Conservation (phyloP, 2,329 filamentous ascomycete species). For the Venturia oleaginea region DNA sequence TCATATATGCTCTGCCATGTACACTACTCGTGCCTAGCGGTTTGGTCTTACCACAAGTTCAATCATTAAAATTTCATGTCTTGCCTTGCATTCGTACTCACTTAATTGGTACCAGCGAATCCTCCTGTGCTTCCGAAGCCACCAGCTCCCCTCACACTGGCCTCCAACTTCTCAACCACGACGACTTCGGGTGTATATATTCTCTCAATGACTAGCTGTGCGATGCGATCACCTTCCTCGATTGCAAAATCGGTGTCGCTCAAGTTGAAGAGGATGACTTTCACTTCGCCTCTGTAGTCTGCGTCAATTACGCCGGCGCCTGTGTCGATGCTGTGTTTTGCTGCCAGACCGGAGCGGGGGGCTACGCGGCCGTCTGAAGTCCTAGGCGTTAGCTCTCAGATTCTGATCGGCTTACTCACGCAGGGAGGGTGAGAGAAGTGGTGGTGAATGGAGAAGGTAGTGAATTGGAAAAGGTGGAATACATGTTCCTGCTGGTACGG, state of each 20-base stretch:
- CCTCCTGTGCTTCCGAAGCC: constrained; percentile 84
- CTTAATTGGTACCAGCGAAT: constrained; percentile 21
- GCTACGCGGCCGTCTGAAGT: constrained; percentile 73
- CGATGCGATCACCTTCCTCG: constrained; percentile 79
- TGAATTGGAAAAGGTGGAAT: constrained; percentile 17
- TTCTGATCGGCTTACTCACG: no score
- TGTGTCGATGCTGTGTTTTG: constrained; percentile 93
- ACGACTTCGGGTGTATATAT: constrained; percentile 88
- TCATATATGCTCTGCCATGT: background rate
- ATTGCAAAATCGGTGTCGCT: constrained; percentile 71
- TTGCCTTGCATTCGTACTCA: background rate
- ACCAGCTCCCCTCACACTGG: constrained; percentile 81
- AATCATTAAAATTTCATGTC: background rate
- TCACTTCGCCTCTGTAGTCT: constrained; percentile 90
- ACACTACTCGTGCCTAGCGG: background rate
- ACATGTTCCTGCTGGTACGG: constrained; percentile 86
- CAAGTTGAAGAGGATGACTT: constrained; percentile 92
- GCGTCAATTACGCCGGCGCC: constrained; percentile 96
- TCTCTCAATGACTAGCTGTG: constrained; percentile 88
- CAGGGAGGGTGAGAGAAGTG: background rate
- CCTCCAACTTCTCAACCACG: constrained; percentile 81
- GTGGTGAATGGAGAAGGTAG: background rate
- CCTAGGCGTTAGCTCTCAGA: background rate
- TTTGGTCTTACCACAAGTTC: background rate
- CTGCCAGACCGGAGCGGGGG: constrained; percentile 80